Evolutionary conservation across 2,329 filamentous ascomycete species (phyloP), one percentile per base, ranked within the genome.

Genomic region (Venturia pyrina): DNA sequence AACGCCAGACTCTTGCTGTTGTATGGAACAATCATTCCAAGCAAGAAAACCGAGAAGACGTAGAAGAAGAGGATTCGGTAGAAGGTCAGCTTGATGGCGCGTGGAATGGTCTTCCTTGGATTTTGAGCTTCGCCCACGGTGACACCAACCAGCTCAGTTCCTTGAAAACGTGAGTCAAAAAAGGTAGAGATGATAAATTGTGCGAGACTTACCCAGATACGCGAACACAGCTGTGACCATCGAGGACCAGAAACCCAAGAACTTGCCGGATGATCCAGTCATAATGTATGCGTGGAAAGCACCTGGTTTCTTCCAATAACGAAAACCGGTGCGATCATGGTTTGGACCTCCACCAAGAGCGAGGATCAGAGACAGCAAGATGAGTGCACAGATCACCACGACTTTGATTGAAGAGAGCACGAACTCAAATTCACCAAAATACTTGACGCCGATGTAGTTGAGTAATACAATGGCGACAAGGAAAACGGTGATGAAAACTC

Each of bases 21-120:
- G 80, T 89, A 93, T 1, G 89, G 88, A 4, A 93, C 87, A 63
- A 89, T 81, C 82, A 91, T 90, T 72, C 89, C 89, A 65, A 93
- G 80, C 63, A 93, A 81, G 64, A 93, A 82, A 44, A 92, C 88
- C 28, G 84, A 87, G 67, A 91, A 76, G 71, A 87, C 82, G 80
- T 93, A 93, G 81, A 93, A 93, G 78, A 93, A 80, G 69, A 91
- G 77, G 74, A 93, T 93, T 66, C 90, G 89, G 79, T 85, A 93
- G 77, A 93, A 93, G 70, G 89, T 92, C 62, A 91, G 82, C 74
- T 87, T 89, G 80, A 92, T 92, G 64, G 89, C 89, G 67, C 87
- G 85, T 7, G 90, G 90, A 68, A 93, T 87, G 19, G 87, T 89
- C 75, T 85, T 85, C 73, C 89, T 86, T 0, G 90, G 90, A 77